Percentiles rank a stretch among this genome's conserved stretches.
phyloP scores from a whole-genome alignment of 176 grass and related monocot species.

The Eragrostis nindensis region DNA sequence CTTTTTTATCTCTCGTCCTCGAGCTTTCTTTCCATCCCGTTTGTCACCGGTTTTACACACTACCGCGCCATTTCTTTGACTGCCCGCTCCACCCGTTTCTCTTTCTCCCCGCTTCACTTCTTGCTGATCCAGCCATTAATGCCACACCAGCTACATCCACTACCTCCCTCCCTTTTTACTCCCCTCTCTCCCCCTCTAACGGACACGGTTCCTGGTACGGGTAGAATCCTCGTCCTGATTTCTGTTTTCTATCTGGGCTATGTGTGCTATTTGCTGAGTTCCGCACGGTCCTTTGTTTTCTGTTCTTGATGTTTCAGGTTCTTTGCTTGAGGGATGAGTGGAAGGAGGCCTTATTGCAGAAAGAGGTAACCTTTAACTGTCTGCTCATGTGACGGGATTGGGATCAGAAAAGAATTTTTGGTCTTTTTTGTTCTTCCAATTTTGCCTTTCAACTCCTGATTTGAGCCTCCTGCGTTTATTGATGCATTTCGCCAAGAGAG shows the following conservation, averaged over 20 bases:
- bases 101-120: constrained; percentile 3
- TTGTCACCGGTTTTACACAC: constrained; percentile 26
- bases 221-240: constrained; percentile 20
- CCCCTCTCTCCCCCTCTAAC: background rate
- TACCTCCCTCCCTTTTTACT: constrained; percentile 16
- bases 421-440: background rate
- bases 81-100: constrained; percentile 32
- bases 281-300: background rate
- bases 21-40: background rate
- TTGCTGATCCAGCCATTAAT: constrained; percentile 54
- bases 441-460: background rate
- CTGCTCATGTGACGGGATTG: constrained; percentile 11
- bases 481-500: background rate
- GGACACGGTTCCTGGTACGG: constrained; percentile 13
- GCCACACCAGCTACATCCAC: constrained; percentile 38
- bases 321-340: constrained; percentile 50
- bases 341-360: constrained; percentile 36
- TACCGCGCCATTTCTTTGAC: constrained; percentile 45
- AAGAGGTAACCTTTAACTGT: constrained; percentile 50
- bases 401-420: constrained; percentile 20
- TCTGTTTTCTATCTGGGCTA: background rate
- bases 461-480: background rate
- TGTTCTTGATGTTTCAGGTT: constrained; percentile 38
- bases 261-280: constrained; percentile 10
- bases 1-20: too few relatives aligned